Evolutionary conservation across 495 filamentous ascomycete species (phyloP).

Genomic region (Rusavskia elegans): DNA sequence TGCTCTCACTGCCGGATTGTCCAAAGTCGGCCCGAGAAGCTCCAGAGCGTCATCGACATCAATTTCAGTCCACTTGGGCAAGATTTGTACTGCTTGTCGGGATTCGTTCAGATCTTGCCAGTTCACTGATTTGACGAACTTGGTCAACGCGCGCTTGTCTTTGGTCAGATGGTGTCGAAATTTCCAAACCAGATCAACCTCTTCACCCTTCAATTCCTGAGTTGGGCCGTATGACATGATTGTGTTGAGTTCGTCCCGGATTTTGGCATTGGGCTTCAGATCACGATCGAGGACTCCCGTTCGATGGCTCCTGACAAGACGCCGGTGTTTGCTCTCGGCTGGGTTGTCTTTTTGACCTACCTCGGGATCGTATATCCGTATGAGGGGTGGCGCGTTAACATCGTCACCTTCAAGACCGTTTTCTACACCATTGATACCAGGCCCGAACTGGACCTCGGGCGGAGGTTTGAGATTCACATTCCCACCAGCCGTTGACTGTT

Average conservation of each 20-base stretch:
- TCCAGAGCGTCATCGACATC: conserved; percentile 95
- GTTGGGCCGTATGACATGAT: conserved; percentile 91
- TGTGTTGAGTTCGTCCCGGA: conserved; percentile 77
- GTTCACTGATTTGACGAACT: conserved; percentile 92
- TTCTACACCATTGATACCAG: conserved; percentile 51
- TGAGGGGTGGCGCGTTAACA: conserved; percentile 40
- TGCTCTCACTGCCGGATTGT: conserved; percentile 70
- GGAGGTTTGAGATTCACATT: conserved; percentile 58
- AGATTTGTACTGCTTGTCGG: conserved; percentile 73
- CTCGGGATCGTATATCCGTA: conserved; percentile 88
- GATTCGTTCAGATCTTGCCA: conserved; percentile 82
- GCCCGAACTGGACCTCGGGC: conserved; percentile 69
- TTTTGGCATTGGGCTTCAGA: conserved; percentile 90
- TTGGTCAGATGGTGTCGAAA: conserved; percentile 86
- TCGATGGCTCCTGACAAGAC: conserved; percentile 82
- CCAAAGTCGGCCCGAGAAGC: conserved; percentile 79
- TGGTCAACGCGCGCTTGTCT: conserved; percentile 87
- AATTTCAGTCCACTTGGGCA: conserved; percentile 91
- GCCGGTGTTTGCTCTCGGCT: conserved; percentile 84
- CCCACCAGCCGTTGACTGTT: conserved; percentile 43
- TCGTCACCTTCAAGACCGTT: conserved; percentile 34
- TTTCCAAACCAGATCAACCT: conserved; percentile 93
- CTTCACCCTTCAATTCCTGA: conserved; percentile 68
- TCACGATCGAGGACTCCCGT: conserved; percentile 86
- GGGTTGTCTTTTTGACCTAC: conserved; percentile 79